A percentile compares a stretch with the other conserved stretches of the same genome.
Conservation (phyloP, 768 basidiomycete genomes). For the Phaeolepiota aurea region DNA sequence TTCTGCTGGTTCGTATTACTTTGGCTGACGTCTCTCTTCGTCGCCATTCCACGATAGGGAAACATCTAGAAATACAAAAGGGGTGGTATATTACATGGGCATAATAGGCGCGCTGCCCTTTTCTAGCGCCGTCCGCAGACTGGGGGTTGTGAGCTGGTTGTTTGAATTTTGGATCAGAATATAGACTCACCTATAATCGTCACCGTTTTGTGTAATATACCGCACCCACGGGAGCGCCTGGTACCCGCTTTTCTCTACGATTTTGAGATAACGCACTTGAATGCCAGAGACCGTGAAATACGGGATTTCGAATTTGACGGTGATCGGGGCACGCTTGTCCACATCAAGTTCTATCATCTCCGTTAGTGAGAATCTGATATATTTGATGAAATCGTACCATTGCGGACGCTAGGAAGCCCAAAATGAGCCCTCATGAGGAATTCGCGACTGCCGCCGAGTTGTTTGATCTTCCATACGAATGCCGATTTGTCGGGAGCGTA, state of each 20-base stretch:
- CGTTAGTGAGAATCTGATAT: conserved; percentile 1
- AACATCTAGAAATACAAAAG: not conserved
- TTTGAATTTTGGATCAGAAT: not conserved
- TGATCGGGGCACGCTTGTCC: conserved; percentile 90
- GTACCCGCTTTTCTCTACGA: conserved; percentile 98
- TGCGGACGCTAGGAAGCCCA: conserved; percentile 88
- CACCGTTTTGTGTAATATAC: conserved; percentile 88
- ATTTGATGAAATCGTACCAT: conserved; percentile 49
- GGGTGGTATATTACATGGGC: not conserved
- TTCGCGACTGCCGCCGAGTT: conserved; percentile 90
- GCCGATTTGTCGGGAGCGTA: conserved; percentile 98
- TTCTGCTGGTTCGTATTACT: too few relatives aligned
- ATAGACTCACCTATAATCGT: conserved; percentile 69
- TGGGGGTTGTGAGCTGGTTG: not conserved
- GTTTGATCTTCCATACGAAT: conserved; percentile 99
- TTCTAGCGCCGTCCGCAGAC: conserved; percentile 4
- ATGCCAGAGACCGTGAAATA: conserved; percentile 98
- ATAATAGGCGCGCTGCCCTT: conserved; percentile 5
- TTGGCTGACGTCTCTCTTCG: not conserved
- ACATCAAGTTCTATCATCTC: conserved; percentile 50
- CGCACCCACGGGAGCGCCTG: conserved; percentile 95
- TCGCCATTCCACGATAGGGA: not conserved
- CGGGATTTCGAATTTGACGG: conserved; percentile 96
- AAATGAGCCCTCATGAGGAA: conserved; percentile 99
- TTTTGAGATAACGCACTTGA: conserved; percentile 96